Conservation (phyloP, 139 green algal species). For the Haematococcus sp. region DNA sequence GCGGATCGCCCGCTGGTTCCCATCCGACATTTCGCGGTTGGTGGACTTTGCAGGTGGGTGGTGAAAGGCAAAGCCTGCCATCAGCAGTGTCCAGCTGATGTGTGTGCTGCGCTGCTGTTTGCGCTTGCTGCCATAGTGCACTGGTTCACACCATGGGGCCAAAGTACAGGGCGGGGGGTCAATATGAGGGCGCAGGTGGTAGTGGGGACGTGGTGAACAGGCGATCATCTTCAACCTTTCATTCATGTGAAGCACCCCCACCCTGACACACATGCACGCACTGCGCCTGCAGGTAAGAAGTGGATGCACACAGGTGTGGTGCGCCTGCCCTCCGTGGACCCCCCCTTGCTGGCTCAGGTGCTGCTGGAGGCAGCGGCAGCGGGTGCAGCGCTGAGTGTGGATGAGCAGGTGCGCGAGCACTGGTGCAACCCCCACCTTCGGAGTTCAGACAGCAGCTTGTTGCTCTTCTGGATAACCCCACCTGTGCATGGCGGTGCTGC, state of each 20-base stretch:
- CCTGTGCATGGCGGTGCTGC: no score
- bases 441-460: no score
- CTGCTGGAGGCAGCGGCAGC: constrained; percentile 28
- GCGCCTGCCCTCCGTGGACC: constrained; percentile 43
- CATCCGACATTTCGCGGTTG: constrained; percentile 35
- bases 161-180: no score
- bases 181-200: no score
- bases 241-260: not conserved
- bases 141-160: no score
- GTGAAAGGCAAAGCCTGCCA: not conserved
- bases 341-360: constrained; percentile 33
- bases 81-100: not conserved
- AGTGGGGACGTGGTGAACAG: no score
- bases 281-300: constrained; percentile 46
- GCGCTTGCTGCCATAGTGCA: no score
- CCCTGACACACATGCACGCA: not conserved
- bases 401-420: constrained; percentile 40
- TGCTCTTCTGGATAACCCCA: no score
- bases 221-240: not conserved
- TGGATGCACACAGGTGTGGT: constrained; percentile 66
- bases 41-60: constrained; percentile 52
- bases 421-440: no score
- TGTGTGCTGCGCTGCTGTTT: not conserved
- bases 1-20: constrained; percentile 43
- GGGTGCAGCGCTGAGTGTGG: constrained; percentile 19